Conservation (phyloP, 1,284 basidiomycete species). For the Neonothopanus nambi region DNA sequence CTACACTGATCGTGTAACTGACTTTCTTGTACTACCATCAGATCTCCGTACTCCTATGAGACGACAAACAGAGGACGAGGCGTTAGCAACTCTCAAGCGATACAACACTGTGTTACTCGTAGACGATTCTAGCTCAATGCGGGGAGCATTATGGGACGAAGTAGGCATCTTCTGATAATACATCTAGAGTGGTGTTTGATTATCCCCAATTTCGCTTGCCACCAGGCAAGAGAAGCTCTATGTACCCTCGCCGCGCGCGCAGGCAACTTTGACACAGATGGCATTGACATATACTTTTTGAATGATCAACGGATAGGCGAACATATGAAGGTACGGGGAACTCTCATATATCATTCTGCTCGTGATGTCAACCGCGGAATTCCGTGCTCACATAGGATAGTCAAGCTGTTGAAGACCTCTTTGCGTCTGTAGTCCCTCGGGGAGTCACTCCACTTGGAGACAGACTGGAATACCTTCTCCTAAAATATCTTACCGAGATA, state of each 20-base stretch:
- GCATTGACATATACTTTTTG: conserved; percentile 48
- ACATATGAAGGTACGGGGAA: conserved; percentile 31
- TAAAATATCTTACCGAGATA: conserved; percentile 38
- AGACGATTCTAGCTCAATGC: conserved; percentile 51
- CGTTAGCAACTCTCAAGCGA: conserved; percentile 31
- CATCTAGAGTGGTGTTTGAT: neutral
- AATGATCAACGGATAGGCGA: conserved; percentile 32
- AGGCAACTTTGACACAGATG: conserved; percentile 40
- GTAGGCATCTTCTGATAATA: neutral
- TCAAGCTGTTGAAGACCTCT: conserved; percentile 28
- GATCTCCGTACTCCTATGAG: conserved; percentile 4
- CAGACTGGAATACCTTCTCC: conserved; percentile 39
- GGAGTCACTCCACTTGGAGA: conserved; percentile 45
- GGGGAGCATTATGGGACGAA: conserved; percentile 33
- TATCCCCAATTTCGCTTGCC: neutral
- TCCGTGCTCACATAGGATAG: conserved; percentile 15
- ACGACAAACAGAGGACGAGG: conserved; percentile 24
- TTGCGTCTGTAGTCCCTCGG: conserved; percentile 36
- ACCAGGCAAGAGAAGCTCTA: conserved; percentile 42
- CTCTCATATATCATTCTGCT: neutral
- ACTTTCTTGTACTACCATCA: neutral
- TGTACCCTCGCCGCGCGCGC: conserved; percentile 39
- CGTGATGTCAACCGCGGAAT: neutral
- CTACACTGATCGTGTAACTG: neutral
- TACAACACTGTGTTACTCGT: conserved; percentile 45